Base-by-base conservation (phyloP, 202 grass and related monocot genomes). In the Eragrostis tef region DNA sequence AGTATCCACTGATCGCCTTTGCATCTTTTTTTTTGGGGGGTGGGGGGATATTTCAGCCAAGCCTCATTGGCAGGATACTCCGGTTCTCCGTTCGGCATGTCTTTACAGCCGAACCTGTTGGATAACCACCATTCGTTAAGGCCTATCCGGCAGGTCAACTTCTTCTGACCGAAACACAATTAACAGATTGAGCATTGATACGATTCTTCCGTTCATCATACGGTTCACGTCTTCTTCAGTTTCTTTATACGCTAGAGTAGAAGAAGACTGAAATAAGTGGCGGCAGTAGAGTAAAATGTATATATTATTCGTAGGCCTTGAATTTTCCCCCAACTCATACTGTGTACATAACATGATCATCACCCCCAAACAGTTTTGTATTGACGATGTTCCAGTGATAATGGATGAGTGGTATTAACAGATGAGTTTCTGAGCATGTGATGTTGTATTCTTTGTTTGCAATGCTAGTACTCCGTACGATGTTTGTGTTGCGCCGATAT, bases 111-210 rank as follows among this genome's bases (percentile, higher is more conserved):
- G 6, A 89, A 77, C 68, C 63, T 89, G 29, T 26, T 94, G 58
- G 89, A 91, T 81, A 89, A 83, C 84, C 81, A 83, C 84, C 81
- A 63, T 77, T 81, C 84, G 5, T 79, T 94, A 53, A 86, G 73
- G 39, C 86, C 92, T 11, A 94, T 91, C 64, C 84, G 84, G 83
- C 88, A 89, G 75, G 84, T 84, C 80, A 88, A 81, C 63, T 91
- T 88, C 81, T 91, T 94, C 83, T 82, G 86, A 94, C 73, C 67
- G 57, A 75, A 77, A 58, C 73, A 72, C 46, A 13, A 61, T 89
- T 85, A 72, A 67, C 78, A 41, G 41, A 67, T 67, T 84, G 36
- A 76, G 26, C 58, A 44, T 78, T 77, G 42, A 62, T 75, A 51
- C 63, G 17, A 62, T 70, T 80, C 72, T 62, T 84, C 26, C 11